Base-by-base conservation (phyloP, 768 basidiomycete genomes). In the Tricholoma sp. region DNA sequence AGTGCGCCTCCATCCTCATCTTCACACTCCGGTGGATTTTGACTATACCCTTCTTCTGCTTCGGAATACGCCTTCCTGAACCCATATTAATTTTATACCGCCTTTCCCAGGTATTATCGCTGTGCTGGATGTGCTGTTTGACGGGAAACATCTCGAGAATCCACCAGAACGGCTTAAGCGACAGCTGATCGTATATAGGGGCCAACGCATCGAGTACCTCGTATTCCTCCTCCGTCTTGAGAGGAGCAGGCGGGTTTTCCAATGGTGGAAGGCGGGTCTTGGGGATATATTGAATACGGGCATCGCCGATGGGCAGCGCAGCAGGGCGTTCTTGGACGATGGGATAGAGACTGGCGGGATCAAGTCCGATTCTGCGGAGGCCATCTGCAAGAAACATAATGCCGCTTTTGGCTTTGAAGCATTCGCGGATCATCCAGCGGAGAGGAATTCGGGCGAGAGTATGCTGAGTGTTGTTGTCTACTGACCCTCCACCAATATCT, bases 381-480 rank as follows among this genome's bases (percentile, higher is more conserved):
- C 39, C 14, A 9, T 54, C 52, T n/a, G 37, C 29, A 12, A 34
- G 22, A 21, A 54, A 54, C 18, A 54, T 43, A 39, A 43, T 54
- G 0, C 79, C 79, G 2, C 75, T 72, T 0, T 77, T 61, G 3
- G 72, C 55, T 22, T 69, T 66, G 70, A 83, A 79, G 60, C 74
- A 77, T 58, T 84, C 76, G 52, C 83, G 78, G 58, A 84, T 67
- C 81, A 84, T 83, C 83, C 83, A 80, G 3, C 73, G 70, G 3
- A 80, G 67, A 0, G 78, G 63, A 16, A 78, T 74, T 47, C 72
- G 71, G 1, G 77, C 70, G 5, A 80, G 72, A 9, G 66, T 68
- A 12, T 70, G 66, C 1, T 55, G 37, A 3, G 60, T 64, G 10
- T 63, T 64, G 57, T 78, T 75, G 63, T 54, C 64, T 18, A 67